phyloP scores from a whole-genome alignment of 2,329 filamentous ascomycete genomes.

The Didymosphaeria variabile region DNA sequence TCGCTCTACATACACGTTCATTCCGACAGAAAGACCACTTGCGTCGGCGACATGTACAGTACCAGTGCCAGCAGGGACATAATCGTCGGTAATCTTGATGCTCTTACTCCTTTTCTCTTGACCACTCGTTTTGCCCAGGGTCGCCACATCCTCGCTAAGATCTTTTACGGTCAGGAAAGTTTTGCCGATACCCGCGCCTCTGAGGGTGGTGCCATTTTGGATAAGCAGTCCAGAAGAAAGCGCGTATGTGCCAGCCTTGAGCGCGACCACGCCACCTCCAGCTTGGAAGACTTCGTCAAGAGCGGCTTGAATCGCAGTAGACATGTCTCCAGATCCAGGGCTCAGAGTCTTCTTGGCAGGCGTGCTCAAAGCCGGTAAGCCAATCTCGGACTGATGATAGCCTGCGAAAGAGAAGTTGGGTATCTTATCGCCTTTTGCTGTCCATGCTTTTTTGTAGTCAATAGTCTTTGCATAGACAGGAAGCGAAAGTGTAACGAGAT shows the following conservation, averaged over 20 bases:
- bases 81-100: constrained; percentile 14
- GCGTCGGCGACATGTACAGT: constrained; percentile 15
- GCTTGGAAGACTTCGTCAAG: constrained; percentile 17
- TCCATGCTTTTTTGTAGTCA: constrained; percentile 18
- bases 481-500: neutral
- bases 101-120: constrained; percentile 11
- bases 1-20: constrained; percentile 17
- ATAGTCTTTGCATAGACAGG: constrained; percentile 10
- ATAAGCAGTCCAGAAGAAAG: constrained; percentile 17
- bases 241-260: constrained; percentile 16
- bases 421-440: constrained; percentile 18
- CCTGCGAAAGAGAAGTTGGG: constrained; percentile 19
- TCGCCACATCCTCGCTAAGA: constrained; percentile 10
- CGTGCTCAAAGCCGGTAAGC: constrained; percentile 4
- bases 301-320: constrained; percentile 17
- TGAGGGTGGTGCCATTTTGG: constrained; percentile 10
- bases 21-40: constrained; percentile 10
- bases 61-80: constrained; percentile 16
- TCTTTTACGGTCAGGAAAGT: constrained; percentile 16
- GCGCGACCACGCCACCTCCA: constrained; percentile 15
- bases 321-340: constrained; percentile 13
- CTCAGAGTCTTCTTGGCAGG: constrained; percentile 16
- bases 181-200: constrained; percentile 17
- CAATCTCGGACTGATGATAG: constrained; percentile 15
- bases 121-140: constrained; percentile 8